Percentiles rank a stretch among this genome's conserved stretches.
phyloP scores from a whole-genome alignment of 176 grass and related monocot species.

The Pharus latifolius region DNA sequence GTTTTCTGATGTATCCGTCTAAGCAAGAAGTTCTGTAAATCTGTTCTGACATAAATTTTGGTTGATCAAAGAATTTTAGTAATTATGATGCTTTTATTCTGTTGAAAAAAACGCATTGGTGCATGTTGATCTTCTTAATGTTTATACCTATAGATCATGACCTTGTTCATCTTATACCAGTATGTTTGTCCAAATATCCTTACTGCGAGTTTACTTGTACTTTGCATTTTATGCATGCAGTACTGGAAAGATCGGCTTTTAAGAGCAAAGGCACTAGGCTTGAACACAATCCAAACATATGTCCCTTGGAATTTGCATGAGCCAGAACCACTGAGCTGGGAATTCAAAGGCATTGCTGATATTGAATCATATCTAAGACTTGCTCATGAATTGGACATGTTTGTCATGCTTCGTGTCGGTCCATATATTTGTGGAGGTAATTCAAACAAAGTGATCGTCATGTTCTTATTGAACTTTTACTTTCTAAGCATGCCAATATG shows the following conservation, averaged over 20 bases:
- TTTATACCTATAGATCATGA: background rate
- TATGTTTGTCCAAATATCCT: background rate
- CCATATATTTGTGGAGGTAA: constrained; percentile 94
- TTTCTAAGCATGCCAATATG: background rate
- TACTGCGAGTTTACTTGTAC: background rate
- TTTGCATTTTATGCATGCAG: constrained; percentile 26
- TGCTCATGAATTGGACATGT: constrained; percentile 73
- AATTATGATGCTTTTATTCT: background rate
- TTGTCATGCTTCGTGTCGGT: constrained; percentile 85
- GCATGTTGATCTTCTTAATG: background rate
- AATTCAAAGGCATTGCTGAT: constrained; percentile 56
- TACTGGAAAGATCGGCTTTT: constrained; percentile 90
- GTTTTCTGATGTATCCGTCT: too few species aligned
- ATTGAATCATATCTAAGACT: constrained; percentile 75
- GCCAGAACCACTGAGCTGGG: constrained; percentile 50
- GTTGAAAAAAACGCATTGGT: background rate
- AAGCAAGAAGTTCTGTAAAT: background rate
- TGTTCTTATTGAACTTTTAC: background rate
- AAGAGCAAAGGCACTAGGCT: constrained; percentile 79
- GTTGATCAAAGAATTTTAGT: too few species aligned
- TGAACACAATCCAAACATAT: constrained; percentile 93
- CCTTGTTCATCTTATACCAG: background rate
- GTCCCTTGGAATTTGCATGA: constrained; percentile 96
- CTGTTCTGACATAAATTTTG: background rate
- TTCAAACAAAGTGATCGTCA: background rate